Conservation (phyloP, 345 rosid genomes). For the Arabis hirsuta region DNA sequence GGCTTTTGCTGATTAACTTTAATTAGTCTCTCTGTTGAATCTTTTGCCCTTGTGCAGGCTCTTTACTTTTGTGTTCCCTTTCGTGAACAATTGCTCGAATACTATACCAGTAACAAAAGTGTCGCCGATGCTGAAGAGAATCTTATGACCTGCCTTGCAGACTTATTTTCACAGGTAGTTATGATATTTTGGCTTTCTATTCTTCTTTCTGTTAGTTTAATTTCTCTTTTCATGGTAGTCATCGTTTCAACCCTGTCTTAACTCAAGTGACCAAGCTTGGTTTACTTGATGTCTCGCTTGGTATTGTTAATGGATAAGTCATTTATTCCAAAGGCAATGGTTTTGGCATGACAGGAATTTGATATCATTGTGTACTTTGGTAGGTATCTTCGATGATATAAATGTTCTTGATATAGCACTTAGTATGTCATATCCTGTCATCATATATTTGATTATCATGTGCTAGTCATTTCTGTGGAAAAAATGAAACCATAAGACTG, state of each 20-base stretch:
- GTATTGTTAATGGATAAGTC: no score
- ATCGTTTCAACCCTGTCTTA: neutral
- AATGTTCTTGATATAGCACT: conserved; percentile 4
- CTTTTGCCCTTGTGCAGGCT: conserved; percentile 61
- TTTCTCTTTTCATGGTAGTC: neutral
- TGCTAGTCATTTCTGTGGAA: neutral
- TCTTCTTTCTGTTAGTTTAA: neutral
- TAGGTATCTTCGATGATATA: neutral
- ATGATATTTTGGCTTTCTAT: neutral
- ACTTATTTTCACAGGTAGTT: conserved; percentile 87
- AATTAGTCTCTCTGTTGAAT: neutral
- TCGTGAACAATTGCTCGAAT: conserved; percentile 98
- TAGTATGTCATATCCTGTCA: conserved; percentile 5
- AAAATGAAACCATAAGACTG: neutral
- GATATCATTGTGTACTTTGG: neutral
- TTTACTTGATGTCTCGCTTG: neutral
- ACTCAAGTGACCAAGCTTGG: conserved; percentile 23
- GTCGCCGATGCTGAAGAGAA: conserved; percentile 87
- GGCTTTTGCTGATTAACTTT: neutral
- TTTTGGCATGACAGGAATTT: neutral
- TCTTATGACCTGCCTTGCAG: conserved; percentile 95
- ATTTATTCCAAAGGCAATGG: neutral
- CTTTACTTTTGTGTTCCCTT: conserved; percentile 97
- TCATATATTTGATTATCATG: neutral
- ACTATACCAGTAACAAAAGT: conserved; percentile 74